phyloP scores from a whole-genome alignment of 345 rosid species.

The Sapria himalayana region DNA sequence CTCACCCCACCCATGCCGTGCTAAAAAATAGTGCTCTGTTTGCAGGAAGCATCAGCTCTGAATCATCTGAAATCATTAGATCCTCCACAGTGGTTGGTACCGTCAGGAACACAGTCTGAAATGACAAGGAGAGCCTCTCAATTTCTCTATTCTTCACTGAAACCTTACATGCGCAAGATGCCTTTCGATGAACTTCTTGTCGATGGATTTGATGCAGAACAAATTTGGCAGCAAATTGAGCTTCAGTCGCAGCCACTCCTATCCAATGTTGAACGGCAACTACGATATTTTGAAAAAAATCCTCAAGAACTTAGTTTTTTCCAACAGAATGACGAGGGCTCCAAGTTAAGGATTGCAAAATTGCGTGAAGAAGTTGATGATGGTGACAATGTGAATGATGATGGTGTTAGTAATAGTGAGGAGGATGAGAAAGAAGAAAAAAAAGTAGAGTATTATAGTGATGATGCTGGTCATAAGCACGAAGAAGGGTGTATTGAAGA shows the following conservation, averaged over 20 bases:
- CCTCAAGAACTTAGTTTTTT: conserved; percentile 38
- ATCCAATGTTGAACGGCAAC: conserved; percentile 32
- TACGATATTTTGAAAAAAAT: conserved; percentile 30
- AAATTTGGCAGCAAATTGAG: conserved; percentile 96
- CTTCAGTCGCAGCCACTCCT: conserved; percentile 44
- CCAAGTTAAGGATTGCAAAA: no score
- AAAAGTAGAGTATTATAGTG: conserved; percentile 5
- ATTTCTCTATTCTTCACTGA: conserved; percentile 36
- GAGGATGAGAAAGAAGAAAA: conserved; percentile 6
- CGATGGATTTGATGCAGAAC: conserved; percentile 76
- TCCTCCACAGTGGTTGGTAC: conserved; percentile 48
- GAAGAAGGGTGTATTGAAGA: conserved; percentile 16
- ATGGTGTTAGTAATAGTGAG: conserved; percentile 19
- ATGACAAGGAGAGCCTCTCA: conserved; percentile 38
- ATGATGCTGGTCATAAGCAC: conserved; percentile 13
- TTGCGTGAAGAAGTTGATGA: background rate
- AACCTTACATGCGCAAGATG: conserved; percentile 31
- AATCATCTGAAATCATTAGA: conserved; percentile 39
- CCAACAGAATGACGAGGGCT: no score
- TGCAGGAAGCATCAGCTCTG: no score
- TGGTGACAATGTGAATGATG: conserved; percentile 18
- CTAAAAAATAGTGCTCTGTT: no score
- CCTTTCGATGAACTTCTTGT: conserved; percentile 47
- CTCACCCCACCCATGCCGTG: no score
- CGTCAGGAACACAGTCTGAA: conserved; percentile 26